These are phyloP conservation scores for Tylopilus balloui DNA, from an alignment of 768 basidiomycete genomes.

Conservation along the genomic window DNA sequence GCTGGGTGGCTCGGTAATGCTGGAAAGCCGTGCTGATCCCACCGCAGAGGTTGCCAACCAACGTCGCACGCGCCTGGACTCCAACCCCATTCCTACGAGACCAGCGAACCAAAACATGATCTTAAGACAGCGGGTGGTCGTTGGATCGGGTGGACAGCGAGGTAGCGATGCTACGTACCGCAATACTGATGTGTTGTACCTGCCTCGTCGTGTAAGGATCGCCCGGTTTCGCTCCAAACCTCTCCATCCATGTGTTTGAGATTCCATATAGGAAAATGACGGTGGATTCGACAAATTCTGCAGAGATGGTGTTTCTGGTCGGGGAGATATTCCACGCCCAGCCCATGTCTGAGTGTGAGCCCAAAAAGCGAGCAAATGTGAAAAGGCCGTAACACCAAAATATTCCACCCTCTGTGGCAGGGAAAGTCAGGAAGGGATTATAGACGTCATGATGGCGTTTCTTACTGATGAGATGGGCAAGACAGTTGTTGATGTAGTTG, in stretches of 20 bases:
- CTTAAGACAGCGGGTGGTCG: slow-evolving; percentile 30
- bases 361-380: slow-evolving; percentile 92
- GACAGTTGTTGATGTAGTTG: slow-evolving; percentile 73
- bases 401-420: slow-evolving; percentile 69
- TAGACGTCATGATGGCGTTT: neutral
- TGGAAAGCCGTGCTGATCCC: slow-evolving; percentile 18
- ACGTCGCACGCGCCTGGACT: slow-evolving; percentile 65
- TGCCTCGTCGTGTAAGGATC: slow-evolving; percentile 88
- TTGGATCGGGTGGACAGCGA: neutral
- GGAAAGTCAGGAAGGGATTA: neutral
- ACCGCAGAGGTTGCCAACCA: slow-evolving; percentile 66
- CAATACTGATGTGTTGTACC: slow-evolving; percentile 92
- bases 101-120: slow-evolving; percentile 97
- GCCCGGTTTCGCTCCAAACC: slow-evolving; percentile 77
- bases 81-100: slow-evolving; percentile 82
- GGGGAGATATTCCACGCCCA: slow-evolving; percentile 94
- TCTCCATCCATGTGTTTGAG: slow-evolving; percentile 96
- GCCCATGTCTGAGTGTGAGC: slow-evolving; percentile 77
- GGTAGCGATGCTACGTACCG: slow-evolving; percentile 44
- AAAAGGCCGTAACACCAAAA: slow-evolving; percentile 91
- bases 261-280: slow-evolving; percentile 87
- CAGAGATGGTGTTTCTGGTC: slow-evolving; percentile 46
- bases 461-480: slow-evolving; percentile 90
- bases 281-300: slow-evolving; percentile 72
- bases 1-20: slow-evolving; percentile 61